These are phyloP conservation scores for Leccinum variicolor DNA, from an alignment of 768 basidiomycete species.

Conservation along the genomic window DNA sequence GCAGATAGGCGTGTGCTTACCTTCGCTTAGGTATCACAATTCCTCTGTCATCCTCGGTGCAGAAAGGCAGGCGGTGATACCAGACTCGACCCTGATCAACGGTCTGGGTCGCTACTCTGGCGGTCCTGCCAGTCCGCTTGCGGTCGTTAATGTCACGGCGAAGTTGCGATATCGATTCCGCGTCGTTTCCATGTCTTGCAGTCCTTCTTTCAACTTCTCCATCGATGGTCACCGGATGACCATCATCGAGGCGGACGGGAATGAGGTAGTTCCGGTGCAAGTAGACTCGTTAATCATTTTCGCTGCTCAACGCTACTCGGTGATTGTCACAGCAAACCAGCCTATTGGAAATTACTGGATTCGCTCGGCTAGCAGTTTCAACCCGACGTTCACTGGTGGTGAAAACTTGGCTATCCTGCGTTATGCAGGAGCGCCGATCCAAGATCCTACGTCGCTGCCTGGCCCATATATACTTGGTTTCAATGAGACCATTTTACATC, in stretches of 20 bases:
- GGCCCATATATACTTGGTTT: conserved; percentile 30
- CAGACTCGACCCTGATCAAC: conserved; percentile 50
- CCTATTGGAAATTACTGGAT: conserved; percentile 55
- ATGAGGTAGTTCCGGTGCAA: conserved; percentile 37
- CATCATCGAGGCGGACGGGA: conserved; percentile 52
- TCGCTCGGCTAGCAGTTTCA: conserved; percentile 32
- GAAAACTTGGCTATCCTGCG: conserved; percentile 51
- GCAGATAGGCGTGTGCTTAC: conserved; percentile 7
- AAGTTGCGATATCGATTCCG: conserved; percentile 53
- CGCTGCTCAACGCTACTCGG: conserved; percentile 43
- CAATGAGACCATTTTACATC: conserved; percentile 38
- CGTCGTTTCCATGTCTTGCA: conserved; percentile 50
- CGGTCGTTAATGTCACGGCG: conserved; percentile 42
- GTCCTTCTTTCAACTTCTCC: conserved; percentile 38
- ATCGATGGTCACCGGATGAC: conserved; percentile 48
- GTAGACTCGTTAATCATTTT: conserved; percentile 36
- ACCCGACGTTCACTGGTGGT: conserved; percentile 30
- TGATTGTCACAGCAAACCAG: conserved; percentile 45
- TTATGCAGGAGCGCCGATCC: conserved; percentile 41
- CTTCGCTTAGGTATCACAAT: conserved; percentile 34
- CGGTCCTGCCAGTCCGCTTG: conserved; percentile 38
- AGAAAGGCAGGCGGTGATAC: neutral
- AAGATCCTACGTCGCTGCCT: conserved; percentile 40
- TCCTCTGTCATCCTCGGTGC: conserved; percentile 18
- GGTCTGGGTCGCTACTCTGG: conserved; percentile 45